Percentiles rank a stretch among this genome's conserved stretches.
These are phyloP conservation scores for Hericium rajendrae DNA, from an alignment of 768 basidiomycete species.

Conservation along the genomic window DNA sequence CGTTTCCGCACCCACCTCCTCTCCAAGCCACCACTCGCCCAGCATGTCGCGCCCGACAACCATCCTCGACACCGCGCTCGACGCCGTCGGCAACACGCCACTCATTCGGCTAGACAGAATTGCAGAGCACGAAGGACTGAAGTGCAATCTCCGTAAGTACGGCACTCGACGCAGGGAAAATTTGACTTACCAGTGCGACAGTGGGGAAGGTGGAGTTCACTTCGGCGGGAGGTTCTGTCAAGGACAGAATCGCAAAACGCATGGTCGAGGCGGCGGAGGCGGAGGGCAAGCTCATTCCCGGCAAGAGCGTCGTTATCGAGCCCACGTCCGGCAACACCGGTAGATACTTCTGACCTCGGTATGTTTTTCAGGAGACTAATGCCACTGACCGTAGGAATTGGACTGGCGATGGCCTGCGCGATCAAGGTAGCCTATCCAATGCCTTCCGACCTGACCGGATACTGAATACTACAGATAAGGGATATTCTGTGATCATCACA, in stretches of 20 bases:
- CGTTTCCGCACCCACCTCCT: background rate
- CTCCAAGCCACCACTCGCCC: background rate
- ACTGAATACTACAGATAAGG: conserved; percentile 63
- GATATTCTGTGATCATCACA: conserved; percentile 84
- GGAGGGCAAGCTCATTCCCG: conserved; percentile 76
- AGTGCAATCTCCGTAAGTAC: conserved; percentile 81
- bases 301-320: conserved; percentile 88
- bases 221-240: conserved; percentile 88
- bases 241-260: conserved; percentile 91
- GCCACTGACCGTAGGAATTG: conserved; percentile 43
- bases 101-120: conserved; percentile 80
- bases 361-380: background rate
- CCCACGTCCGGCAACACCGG: conserved; percentile 96
- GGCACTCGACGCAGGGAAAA: background rate
- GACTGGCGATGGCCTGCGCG: conserved; percentile 86
- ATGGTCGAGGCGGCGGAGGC: conserved; percentile 95
- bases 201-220: conserved; percentile 88
- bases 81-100: conserved; percentile 85
- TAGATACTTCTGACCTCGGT: conserved; percentile 22
- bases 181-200: conserved; percentile 20
- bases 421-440: conserved; percentile 60
- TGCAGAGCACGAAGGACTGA: conserved; percentile 60
- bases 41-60: conserved; percentile 25
- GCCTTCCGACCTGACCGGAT: conserved; percentile 21
- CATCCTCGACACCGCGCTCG: conserved; percentile 72